These are phyloP conservation scores for Rhodomyrtus psidioides DNA, from an alignment of 441 rosid genomes.

Conservation along the genomic window DNA sequence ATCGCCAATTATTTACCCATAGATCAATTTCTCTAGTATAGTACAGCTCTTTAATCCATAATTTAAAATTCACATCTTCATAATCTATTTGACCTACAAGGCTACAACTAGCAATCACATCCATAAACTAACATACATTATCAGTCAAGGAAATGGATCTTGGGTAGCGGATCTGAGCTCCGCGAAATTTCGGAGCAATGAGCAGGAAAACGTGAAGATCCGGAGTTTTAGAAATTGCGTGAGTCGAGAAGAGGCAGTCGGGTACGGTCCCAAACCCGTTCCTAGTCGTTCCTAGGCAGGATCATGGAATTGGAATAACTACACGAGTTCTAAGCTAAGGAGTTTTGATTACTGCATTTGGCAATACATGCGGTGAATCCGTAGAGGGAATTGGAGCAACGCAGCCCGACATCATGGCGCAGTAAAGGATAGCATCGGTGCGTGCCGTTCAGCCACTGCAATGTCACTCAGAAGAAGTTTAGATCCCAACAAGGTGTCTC, in stretches of 20 bases:
- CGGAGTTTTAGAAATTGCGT: background rate
- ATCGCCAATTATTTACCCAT: background rate
- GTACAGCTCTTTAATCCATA: background rate
- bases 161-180: background rate
- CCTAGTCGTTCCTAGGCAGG: background rate
- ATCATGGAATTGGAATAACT: background rate
- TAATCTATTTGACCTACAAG: background rate
- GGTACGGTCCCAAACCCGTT: background rate
- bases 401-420: no score
- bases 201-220: background rate
- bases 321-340: background rate
- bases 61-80: background rate
- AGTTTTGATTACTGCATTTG: background rate
- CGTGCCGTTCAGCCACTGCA: background rate
- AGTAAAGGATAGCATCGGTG: background rate
- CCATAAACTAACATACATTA: background rate
- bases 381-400: background rate
- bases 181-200: background rate
- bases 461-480: background rate
- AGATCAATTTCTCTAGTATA: rapidly evolving
- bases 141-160: background rate
- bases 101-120: background rate
- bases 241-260: background rate
- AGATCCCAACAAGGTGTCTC: background rate
- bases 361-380: background rate